Base-by-base conservation (phyloP, 306 rosid species). In the Medicago ruthenica region DNA sequence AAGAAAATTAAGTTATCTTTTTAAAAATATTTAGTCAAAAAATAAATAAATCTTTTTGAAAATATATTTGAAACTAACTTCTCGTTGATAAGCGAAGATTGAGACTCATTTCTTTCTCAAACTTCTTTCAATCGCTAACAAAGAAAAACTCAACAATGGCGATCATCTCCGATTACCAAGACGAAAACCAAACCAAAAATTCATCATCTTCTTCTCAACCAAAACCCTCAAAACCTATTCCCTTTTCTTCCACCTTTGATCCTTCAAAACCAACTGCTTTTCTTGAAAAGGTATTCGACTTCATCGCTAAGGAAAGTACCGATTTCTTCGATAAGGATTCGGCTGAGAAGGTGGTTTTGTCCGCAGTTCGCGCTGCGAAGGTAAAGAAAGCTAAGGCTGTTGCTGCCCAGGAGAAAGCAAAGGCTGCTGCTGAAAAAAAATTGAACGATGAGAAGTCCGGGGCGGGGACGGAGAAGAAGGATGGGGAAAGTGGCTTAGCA, bases 291-390 rank as follows among this genome's bases (percentile, higher is more conserved):
- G 90, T 74, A 4, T 78, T 93, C 62, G 91, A 93, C 2, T 90
- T 91, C 85, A 76, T 93, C 86, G 82, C 87, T 81, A 85, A 79
- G 22, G 88, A 90, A 80, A 88, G 89, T 6, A 34, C 37, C 79
- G 89, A 91, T 22, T 93, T 84, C 20, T 78, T 93, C 9, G 62
- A 41, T n/a, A 68, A 57, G n/a, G 87, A 77, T 3, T 27, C 84
- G 4, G 90, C 87, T 20, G 93, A 85, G 82, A 85, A 76, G 61
- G 83, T 82, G 65, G 53, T 93, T 41, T 24, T 54, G 42, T 50
- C 87, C 20, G 71, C 62, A 0, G 75, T 79, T 22, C 92, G 84
- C 34, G 81, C 57, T 22, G 58, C 4, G 53, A 63, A 41, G 77
- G 65, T 9, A 0, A 70, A 72, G 39, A 60, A 75, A 62, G 70